Percentiles rank a stretch among this genome's conserved stretches.
These are phyloP conservation scores for Neofusicoccum umdonicola DNA, from an alignment of 2,329 filamentous ascomycete species.

Conservation along the genomic window DNA sequence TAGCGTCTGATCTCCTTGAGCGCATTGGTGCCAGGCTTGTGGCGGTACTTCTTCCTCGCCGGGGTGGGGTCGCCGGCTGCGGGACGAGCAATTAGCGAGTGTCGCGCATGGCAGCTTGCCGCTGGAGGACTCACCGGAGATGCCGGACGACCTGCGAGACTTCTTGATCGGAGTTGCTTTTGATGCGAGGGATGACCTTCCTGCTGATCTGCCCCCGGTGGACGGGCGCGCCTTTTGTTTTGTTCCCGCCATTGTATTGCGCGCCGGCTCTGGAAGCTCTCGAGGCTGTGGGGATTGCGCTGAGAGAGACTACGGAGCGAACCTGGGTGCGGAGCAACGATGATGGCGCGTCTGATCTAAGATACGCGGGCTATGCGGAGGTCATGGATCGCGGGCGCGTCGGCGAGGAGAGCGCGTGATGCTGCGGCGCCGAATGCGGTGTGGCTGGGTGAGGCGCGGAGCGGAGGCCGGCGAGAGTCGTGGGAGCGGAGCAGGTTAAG, in stretches of 20 bases:
- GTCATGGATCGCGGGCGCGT: not conserved
- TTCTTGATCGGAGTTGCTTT: not conserved
- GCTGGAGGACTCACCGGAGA: not conserved
- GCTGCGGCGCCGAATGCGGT: not conserved
- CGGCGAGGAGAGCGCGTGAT: not conserved
- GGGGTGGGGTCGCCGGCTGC: slow-evolving; percentile 31
- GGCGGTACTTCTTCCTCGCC: slow-evolving; percentile 37
- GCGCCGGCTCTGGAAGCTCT: too few relatives aligned
- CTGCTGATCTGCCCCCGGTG: not conserved
- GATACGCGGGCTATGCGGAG: not conserved
- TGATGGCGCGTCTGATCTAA: not conserved
- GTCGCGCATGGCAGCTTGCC: not conserved
- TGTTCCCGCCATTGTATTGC: not conserved
- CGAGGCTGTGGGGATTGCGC: too few relatives aligned
- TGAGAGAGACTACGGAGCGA: too few relatives aligned
- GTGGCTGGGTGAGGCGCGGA: not conserved
- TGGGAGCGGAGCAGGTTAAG: not conserved
- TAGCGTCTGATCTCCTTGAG: slow-evolving; percentile 98
- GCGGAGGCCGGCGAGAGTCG: not conserved
- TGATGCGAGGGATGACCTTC: not conserved
- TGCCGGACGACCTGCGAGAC: not conserved
- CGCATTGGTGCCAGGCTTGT: slow-evolving; percentile 74
- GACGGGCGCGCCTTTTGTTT: not conserved
- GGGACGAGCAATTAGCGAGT: not conserved
- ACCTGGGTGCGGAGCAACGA: too few relatives aligned